Percentiles rank a stretch among this genome's conserved stretches.
Evolutionary conservation across 192 early-diverging fungal genomes (phyloP).

Genomic region (Hyaloraphidium curvatum): DNA sequence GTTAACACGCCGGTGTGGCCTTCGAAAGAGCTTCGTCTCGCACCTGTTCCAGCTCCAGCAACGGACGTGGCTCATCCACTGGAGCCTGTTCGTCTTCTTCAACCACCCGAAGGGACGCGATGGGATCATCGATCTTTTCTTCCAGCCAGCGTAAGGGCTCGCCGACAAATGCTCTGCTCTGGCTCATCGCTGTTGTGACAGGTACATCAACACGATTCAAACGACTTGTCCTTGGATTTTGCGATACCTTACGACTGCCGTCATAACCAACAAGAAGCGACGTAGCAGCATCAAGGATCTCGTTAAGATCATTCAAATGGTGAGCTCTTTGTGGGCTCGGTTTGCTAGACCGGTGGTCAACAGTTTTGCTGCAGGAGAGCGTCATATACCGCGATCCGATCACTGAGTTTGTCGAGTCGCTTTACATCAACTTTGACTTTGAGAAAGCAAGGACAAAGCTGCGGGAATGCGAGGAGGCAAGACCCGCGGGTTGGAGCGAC

Average conservation of each 20-base stretch:
- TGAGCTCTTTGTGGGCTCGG: slow-evolving; percentile 30
- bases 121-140: slow-evolving; percentile 81
- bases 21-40: slow-evolving; percentile 36
- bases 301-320: slow-evolving; percentile 73
- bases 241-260: slow-evolving; percentile 79
- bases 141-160: slow-evolving; percentile 36
- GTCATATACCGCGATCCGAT: slow-evolving; percentile 70
- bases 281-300: slow-evolving; percentile 72
- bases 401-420: slow-evolving; percentile 79
- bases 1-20: background rate
- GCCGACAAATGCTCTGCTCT: background rate
- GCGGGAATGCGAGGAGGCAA: slow-evolving; percentile 55
- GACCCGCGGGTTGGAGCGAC: background rate
- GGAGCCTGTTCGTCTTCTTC: slow-evolving; percentile 96
- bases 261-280: slow-evolving; percentile 74
- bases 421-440: slow-evolving; percentile 92
- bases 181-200: background rate
- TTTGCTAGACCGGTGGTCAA: too few species aligned
- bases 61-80: slow-evolving; percentile 86
- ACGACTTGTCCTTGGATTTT: slow-evolving; percentile 92
- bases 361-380: too few species aligned
- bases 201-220: slow-evolving; percentile 93
- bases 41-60: slow-evolving; percentile 82
- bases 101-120: slow-evolving; percentile 94
- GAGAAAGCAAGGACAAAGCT: slow-evolving; percentile 72